These are phyloP conservation scores for Porodaedalea pini DNA, from an alignment of 1,284 basidiomycete genomes.

Conservation along the genomic window DNA sequence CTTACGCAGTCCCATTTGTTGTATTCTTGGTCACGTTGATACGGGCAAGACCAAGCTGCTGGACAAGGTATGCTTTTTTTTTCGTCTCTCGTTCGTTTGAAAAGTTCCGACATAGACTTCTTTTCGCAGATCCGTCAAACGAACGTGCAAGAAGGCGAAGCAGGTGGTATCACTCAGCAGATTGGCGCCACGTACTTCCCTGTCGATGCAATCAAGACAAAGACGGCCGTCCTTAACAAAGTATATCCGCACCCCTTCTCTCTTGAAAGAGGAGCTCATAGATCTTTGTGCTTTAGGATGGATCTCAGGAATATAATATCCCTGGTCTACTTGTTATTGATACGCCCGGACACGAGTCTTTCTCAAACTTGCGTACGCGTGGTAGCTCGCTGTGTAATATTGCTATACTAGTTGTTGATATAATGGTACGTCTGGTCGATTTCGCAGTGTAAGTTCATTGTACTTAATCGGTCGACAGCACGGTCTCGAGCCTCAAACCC, in stretches of 20 bases:
- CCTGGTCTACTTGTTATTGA: conserved; percentile 97
- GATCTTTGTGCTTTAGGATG: conserved; percentile 48
- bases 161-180: conserved; percentile 99
- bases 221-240: conserved; percentile 90
- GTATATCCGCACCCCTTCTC: conserved; percentile 33
- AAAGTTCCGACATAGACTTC: too few species aligned
- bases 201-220: conserved; percentile 90
- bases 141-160: conserved; percentile 99
- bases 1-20: conserved; percentile 95
- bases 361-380: conserved; percentile 94
- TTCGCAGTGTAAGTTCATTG: conserved; percentile 10
- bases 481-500: conserved; percentile 94
- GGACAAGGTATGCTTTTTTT: conserved; percentile 75
- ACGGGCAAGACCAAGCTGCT: conserved; percentile 98
- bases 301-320: conserved; percentile 89
- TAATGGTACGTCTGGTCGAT: conserved; percentile 65
- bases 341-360: conserved; percentile 99
- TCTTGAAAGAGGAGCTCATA: conserved; percentile 7
- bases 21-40: conserved; percentile 99
- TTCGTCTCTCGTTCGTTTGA: too few species aligned
- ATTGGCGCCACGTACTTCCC: conserved; percentile 99
- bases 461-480: conserved; percentile 52
- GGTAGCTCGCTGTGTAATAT: conserved; percentile 99
- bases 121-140: conserved; percentile 90
- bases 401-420: conserved; percentile 97